Evolutionary conservation across 1,139 yeast genomes (phyloP), one percentile per base, ranked within the genome.

Genomic region (Nadsonia starkeyi-henricii): DNA sequence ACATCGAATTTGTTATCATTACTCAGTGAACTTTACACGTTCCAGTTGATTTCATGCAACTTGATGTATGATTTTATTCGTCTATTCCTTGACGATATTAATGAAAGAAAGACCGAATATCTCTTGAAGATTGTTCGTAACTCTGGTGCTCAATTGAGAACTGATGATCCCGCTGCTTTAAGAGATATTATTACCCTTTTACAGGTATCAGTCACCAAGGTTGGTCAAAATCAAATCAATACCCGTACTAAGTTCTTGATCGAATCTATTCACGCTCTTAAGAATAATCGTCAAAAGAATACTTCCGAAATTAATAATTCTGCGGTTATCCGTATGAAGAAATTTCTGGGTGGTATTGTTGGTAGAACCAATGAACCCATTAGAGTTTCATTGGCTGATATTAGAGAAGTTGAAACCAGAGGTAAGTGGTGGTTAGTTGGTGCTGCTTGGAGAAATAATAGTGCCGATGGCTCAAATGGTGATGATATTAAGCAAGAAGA

Each of bases 401-500:
- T 93, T 51, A 78, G 77, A 47, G 78, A 77, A 53, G 74, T 85
- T 28, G 85, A 80, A 13, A 76, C 81, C 0, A 76, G 79, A 54
- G 98, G 98, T 50, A 91, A 89, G 64, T 93, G 99, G 99, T 93
- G 98, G 99, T 71, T 91, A 43, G 89, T 93, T 39, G 98, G 99
- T 44, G 85, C 97, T 2, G 96, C 98, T 0, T 91, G 97, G 96
- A 84, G 78, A 44, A 67, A 63, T 45, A 53, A 52, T 53, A 59
- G 57, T n/a, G n/a, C n/a, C 15, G 55, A 58, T 15, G 63, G 52
- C 2, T 48, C 49, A 2, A 41, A 61, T 3, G 66, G 62, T 13
- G 67, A 64, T 13, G 64, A 58, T 15, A 51, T 61, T 2, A 62
- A 58, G 15, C 64, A 63, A 42, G 42, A 36, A n/a, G 42, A 42